Base-by-base conservation (phyloP, 768 basidiomycete genomes). In the Leccinellum albellum region DNA sequence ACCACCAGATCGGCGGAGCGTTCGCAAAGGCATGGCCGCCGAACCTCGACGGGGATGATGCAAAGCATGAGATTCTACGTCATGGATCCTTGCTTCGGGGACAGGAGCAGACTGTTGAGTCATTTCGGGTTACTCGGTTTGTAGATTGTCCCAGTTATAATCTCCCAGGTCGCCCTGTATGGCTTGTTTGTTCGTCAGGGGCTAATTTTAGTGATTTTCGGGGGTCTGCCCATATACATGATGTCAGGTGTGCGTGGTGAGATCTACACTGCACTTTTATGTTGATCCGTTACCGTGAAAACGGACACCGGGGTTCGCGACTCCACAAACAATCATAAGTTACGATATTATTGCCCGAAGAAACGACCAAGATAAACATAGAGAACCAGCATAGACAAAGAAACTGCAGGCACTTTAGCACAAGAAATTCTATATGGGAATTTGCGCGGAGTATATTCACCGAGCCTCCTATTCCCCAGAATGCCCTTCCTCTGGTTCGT, bases 1-100 rank as follows among this genome's bases (percentile, higher is more conserved):
- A 33, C 46, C 51, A 67, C 70, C 75, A 40, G 71, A 17, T 81
- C 79, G 55, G 75, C 75, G 57, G 78, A 79, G 70, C 78, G 79
- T 46, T 81, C 76, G 79, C 79, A 42, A 74, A 54, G 20, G 37
- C 51, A 37, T 71, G 71, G 72, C 56, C 58, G 53, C 61, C 65
- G 58, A 52, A 60, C 26, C 57, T 62, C 49, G 63, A 67, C 61
- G 71, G 60, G 61, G 50, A 65, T 60, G 54, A 49, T 3, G 57
- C 63, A 57, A 42, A 42, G 40, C 67, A 56, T 65, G 65, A 58
- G 60, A 64, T 51, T 44, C 26, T 46, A 32, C 29, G 35, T 52
- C 48, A 53, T 63, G n/a, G 54, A 56, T 46, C 58, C 54, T 55
- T 50, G 31, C 55, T 58, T 63, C 21, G 58, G 59, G 54, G 56